Evolutionary conservation across 1,284 basidiomycete species (phyloP), one percentile per base, ranked within the genome.

Genomic region (Leccinum pachyderme): DNA sequence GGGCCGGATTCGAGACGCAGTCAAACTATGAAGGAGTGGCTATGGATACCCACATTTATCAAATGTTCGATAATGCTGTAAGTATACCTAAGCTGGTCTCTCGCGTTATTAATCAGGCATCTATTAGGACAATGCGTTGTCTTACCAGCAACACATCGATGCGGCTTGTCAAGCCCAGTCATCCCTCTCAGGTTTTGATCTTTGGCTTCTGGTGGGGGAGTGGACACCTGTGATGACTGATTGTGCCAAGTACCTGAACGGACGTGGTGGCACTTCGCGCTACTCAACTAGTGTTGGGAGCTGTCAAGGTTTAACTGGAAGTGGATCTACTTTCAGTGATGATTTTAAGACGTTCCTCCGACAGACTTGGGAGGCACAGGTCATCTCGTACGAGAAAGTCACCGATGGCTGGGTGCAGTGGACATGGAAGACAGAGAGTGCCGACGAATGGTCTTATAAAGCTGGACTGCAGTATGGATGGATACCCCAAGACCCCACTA

Each of bases 201-300:
- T 92, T 12, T 91, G 87, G 88, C 73, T 82, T 35, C 75, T 94
- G 50, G 88, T 93, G 37, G 92, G 92, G 53, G 92, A 95, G 74
- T 95, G 91, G 90, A 83, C 89, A 0, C 81, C 89, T 32, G 91
- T 91, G 0, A 74, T 82, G 52, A 95, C 86, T 8, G 95, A 97
- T 69, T 97, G 94, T 64, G 92, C 94, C 13, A 84, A 76, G 62
- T 93, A 85, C 59, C 74, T 92, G 55, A 91, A 91, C 62, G 86
- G 86, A 18, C 80, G 84, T 31, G 76, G 84, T 22, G 58, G 77
- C 22, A 88, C 91, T n/a, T 77, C 89, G 8, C 81, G 93, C 49
- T 96, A 90, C 24, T 88, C 87, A 28, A 28, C 3, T 72, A 77
- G 0, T 33, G 79, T 91, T 45, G 93, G 91, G 47, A 87, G 80